Conservation (phyloP, 2,329 filamentous ascomycete species). For the Blumeriella jaapii region DNA sequence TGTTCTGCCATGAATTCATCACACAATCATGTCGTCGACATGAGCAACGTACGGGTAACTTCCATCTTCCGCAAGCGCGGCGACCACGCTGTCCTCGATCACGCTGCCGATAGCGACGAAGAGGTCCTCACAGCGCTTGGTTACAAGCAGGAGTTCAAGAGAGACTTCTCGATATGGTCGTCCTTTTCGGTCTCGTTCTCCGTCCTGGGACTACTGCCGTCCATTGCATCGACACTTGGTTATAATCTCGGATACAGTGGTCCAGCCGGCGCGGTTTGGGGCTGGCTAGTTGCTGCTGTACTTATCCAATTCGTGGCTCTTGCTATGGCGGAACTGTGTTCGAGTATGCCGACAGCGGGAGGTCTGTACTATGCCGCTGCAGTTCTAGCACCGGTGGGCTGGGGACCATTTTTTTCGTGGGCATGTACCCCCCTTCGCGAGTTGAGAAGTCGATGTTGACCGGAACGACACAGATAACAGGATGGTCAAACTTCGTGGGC, state of each 20-base stretch:
- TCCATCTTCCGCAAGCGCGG: constrained; percentile 4
- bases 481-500: constrained; percentile 10
- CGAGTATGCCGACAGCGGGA: constrained; percentile 50
- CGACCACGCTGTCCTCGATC: constrained; percentile 5
- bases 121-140: constrained; percentile 8
- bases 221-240: constrained; percentile 6
- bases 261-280: constrained; percentile 37
- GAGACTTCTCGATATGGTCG: constrained; percentile 6
- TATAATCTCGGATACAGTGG: constrained; percentile 9
- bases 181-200: constrained; percentile 10
- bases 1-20: too few relatives aligned
- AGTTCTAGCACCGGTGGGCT: constrained; percentile 9
- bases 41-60: too few relatives aligned
- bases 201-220: constrained; percentile 7
- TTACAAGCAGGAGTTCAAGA: constrained; percentile 12
- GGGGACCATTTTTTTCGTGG: constrained; percentile 9
- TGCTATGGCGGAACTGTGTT: constrained; percentile 50
- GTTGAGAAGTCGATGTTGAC: background rate
- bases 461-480: constrained; percentile 2
- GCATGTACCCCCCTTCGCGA: background rate
- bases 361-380: constrained; percentile 50
- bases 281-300: constrained; percentile 53
- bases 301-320: constrained; percentile 53
- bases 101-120: constrained; percentile 8
- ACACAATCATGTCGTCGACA: too few relatives aligned